phyloP scores from a whole-genome alignment of 768 basidiomycete genomes.

The Ephemerocybe angulata region DNA sequence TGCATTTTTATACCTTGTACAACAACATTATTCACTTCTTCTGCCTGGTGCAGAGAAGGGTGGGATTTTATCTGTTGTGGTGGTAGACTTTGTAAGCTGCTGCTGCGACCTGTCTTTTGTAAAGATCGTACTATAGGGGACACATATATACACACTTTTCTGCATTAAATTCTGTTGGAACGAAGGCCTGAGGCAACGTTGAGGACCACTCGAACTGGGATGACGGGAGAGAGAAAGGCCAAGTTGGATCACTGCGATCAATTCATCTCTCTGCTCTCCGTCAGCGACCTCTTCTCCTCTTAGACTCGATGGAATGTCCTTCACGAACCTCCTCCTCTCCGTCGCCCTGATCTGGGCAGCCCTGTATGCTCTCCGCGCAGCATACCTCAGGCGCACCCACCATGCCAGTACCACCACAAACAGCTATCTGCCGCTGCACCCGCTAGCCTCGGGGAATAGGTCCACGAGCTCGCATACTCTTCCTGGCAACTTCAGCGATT shows the following conservation, averaged over 20 bases:
- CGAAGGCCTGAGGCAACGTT: too few relatives aligned
- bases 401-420: too few relatives aligned
- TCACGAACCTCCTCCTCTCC: background rate
- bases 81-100: slow-evolving; percentile 13
- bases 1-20: background rate
- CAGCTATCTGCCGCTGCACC: background rate
- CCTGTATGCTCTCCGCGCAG: background rate
- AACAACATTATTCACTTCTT: background rate
- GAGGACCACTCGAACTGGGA: too few relatives aligned
- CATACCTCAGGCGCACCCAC: background rate
- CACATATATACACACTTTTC: background rate
- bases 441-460: background rate
- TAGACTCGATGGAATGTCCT: background rate
- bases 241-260: too few relatives aligned
- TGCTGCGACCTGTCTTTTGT: background rate
- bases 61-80: background rate
- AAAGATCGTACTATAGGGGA: background rate
- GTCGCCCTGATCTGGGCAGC: background rate
- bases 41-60: slow-evolving; percentile 10
- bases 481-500: background rate
- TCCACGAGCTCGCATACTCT: background rate
- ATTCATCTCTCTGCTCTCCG: too few relatives aligned
- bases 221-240: too few relatives aligned
- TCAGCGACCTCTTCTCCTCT: too few relatives aligned
- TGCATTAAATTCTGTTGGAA: background rate